A percentile compares a stretch with the other conserved stretches of the same genome.
phyloP scores from a whole-genome alignment of 345 rosid species.

The Carallia pectinifolia region DNA sequence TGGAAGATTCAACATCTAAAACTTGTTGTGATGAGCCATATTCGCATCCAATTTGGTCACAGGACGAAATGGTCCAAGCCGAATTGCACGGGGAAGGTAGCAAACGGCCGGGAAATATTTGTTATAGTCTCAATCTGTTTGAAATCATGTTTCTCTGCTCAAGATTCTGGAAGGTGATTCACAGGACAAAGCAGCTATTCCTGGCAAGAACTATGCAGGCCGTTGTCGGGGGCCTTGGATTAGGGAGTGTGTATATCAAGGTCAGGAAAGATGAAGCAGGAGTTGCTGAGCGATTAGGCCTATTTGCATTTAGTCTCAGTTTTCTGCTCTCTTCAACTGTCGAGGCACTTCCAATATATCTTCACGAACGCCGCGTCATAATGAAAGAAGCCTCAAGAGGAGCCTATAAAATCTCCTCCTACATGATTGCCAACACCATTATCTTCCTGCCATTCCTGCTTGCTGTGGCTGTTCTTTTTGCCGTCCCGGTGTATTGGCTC shows the following conservation, averaged over 20 bases:
- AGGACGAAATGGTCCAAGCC: constrained; percentile 15
- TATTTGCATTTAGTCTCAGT: constrained; percentile 85
- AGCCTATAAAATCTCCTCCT: constrained; percentile 75
- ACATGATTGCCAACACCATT: constrained; percentile 82
- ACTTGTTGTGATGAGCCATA: constrained; percentile 3
- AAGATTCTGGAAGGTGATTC: constrained; percentile 75
- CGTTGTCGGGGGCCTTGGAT: constrained; percentile 67
- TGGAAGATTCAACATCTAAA: constrained; percentile 37
- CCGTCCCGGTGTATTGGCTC: constrained; percentile 79
- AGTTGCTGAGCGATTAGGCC: constrained; percentile 64
- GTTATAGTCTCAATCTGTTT: constrained; percentile 24
- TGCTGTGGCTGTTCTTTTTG: constrained; percentile 62
- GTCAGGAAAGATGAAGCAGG: constrained; percentile 61
- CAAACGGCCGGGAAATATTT: constrained; percentile 2
- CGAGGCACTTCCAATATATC: constrained; percentile 89
- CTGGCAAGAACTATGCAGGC: constrained; percentile 91
- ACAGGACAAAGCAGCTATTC: constrained; percentile 75
- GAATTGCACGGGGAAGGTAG: constrained; percentile 13
- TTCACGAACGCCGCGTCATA: constrained; percentile 73
- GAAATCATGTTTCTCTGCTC: constrained; percentile 72
- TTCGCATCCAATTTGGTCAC: constrained; percentile 35
- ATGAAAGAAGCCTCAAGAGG: constrained; percentile 91
- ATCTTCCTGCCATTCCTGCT: constrained; percentile 74
- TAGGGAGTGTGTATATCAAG: constrained; percentile 71
- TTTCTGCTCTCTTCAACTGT: constrained; percentile 88